A percentile compares a stretch with the other conserved stretches of the same genome.
These are phyloP conservation scores for Talaromyces thailandensis DNA, from an alignment of 495 filamentous ascomycete species.

Conservation along the genomic window DNA sequence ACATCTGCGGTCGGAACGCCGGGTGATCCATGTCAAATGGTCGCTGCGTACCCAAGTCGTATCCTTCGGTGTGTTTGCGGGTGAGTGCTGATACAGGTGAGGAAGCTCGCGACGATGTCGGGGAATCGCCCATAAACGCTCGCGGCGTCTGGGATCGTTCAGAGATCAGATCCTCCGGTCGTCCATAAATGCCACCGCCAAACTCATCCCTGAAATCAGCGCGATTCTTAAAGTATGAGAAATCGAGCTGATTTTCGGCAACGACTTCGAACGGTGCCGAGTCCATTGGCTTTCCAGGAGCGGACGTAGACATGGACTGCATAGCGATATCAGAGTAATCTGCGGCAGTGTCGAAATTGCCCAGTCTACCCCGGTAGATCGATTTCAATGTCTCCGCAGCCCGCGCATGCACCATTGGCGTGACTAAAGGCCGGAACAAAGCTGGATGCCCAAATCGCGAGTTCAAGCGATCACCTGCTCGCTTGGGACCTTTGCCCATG, in stretches of 20 bases:
- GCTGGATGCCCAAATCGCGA: constrained; percentile 86
- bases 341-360: constrained; percentile 48
- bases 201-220: constrained; percentile 82
- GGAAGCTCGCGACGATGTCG: constrained; percentile 35
- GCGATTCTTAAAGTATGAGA: constrained; percentile 82
- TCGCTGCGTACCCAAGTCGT: constrained; percentile 15
- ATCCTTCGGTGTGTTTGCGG: constrained; percentile 19
- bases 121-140: constrained; percentile 37
- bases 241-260: constrained; percentile 82
- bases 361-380: constrained; percentile 74
- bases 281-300: constrained; percentile 57
- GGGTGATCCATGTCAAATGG: constrained; percentile 20
- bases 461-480: constrained; percentile 60
- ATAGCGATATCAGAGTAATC: constrained; percentile 68
- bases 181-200: constrained; percentile 70
- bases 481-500: constrained; percentile 33
- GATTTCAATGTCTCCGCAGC: constrained; percentile 72
- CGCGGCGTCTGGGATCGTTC: constrained; percentile 60
- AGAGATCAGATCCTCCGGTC: constrained; percentile 51
- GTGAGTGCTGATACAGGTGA: constrained; percentile 29
- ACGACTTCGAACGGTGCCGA: constrained; percentile 77
- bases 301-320: constrained; percentile 68
- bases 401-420: constrained; percentile 91
- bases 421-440: constrained; percentile 79
- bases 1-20: constrained; percentile 26